phyloP scores from a whole-genome alignment of 306 rosid species.

The Senna tora region DNA sequence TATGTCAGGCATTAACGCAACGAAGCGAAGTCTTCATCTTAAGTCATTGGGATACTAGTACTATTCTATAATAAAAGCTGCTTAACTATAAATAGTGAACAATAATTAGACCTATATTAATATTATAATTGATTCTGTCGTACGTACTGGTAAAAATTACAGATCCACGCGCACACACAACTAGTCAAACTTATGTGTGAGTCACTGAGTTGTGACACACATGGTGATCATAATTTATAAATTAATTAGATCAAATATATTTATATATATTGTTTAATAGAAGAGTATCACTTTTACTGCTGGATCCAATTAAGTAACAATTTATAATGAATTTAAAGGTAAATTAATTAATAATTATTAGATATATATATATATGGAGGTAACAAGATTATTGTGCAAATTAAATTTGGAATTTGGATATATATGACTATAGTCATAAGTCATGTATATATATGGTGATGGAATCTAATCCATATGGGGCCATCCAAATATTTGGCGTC shows the following conservation, averaged over 20 bases:
- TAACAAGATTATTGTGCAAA: conserved; percentile 24
- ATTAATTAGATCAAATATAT: neutral
- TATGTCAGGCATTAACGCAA: too few relatives aligned
- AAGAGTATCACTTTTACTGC: neutral
- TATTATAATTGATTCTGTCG: too few relatives aligned
- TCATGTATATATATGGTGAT: conserved; percentile 36
- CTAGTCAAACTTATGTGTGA: neutral
- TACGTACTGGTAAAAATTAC: too few relatives aligned
- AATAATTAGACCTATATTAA: too few relatives aligned
- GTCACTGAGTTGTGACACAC: too few relatives aligned
- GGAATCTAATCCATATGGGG: conserved; percentile 72
- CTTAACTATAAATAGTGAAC: neutral
- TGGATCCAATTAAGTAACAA: too few relatives aligned
- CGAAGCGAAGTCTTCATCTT: neutral
- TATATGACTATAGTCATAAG: neutral
- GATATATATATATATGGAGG: conserved; percentile 18
- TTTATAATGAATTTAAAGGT: neutral
- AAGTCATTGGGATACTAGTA: neutral
- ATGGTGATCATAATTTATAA: neutral
- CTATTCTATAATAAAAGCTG: neutral
- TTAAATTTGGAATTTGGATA: conserved; percentile 42
- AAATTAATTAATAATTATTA: neutral
- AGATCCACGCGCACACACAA: neutral
- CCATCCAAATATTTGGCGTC: conserved; percentile 48
- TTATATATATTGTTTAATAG: neutral